Conservation (phyloP, 345 rosid species). For the Aquilaria yunnanensis region DNA sequence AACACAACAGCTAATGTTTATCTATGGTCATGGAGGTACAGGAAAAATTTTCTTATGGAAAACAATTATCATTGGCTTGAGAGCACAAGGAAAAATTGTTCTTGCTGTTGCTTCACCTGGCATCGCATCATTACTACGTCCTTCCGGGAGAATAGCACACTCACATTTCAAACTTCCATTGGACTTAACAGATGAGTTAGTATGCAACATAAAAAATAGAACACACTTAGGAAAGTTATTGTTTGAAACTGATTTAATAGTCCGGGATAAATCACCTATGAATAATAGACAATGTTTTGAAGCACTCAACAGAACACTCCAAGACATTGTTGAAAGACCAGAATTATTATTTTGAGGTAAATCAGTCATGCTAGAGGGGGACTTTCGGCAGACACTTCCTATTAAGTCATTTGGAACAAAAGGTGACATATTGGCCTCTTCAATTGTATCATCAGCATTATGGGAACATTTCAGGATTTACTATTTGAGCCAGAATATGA, state of each 20-base stretch:
- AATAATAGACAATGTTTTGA: slow-evolving; percentile 3
- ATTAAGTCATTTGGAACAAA: neutral
- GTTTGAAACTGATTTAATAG: neutral
- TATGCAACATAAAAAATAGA: neutral
- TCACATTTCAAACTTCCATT: slow-evolving; percentile 10
- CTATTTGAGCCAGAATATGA: neutral
- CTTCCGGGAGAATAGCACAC: neutral
- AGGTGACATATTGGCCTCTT: neutral
- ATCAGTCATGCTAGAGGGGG: slow-evolving; percentile 3
- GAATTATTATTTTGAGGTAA: neutral
- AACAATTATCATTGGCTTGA: neutral
- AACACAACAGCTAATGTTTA: neutral
- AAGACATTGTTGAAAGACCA: neutral
- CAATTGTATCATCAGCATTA: neutral
- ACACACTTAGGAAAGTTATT: neutral
- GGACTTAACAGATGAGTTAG: neutral
- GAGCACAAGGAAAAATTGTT: neutral
- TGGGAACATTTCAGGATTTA: neutral
- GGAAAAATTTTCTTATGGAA: neutral
- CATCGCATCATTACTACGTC: neutral
- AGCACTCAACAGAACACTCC: neutral
- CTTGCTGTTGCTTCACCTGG: neutral
- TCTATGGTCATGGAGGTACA: neutral
- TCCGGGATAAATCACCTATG: slow-evolving; percentile 15
- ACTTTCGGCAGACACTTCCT: neutral